Percentiles rank a stretch among this genome's conserved stretches.
These are phyloP conservation scores for Gynandropsis gynandra DNA, from an alignment of 345 rosid species.

Conservation along the genomic window DNA sequence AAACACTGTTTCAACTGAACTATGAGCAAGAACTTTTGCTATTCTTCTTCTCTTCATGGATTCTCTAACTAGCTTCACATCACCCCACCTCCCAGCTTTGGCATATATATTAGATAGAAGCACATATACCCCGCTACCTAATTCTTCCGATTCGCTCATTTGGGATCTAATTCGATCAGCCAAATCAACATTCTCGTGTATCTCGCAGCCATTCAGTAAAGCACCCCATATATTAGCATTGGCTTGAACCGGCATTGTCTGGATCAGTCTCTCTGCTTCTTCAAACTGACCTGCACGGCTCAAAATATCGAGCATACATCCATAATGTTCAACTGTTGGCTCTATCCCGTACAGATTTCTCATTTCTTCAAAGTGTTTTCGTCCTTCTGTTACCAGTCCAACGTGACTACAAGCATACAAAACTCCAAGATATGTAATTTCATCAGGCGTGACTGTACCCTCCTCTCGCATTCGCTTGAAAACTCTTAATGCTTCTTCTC, in stretches of 20 bases:
- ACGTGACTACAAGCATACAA: conserved; percentile 47
- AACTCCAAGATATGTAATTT: conserved; percentile 33
- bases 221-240: conserved; percentile 47
- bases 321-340: conserved; percentile 39
- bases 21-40: conserved; percentile 34
- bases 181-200: conserved; percentile 36
- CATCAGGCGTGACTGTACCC: conserved; percentile 35
- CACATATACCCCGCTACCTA: conserved; percentile 36
- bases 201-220: conserved; percentile 47
- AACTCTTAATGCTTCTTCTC: conserved; percentile 36
- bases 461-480: conserved; percentile 39
- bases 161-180: conserved; percentile 34
- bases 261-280: conserved; percentile 39
- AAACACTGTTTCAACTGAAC: conserved; percentile 32
- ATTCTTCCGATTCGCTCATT: conserved; percentile 31
- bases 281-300: conserved; percentile 44
- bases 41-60: conserved; percentile 34
- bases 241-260: conserved; percentile 33
- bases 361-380: conserved; percentile 35
- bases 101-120: conserved; percentile 48
- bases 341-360: conserved; percentile 27
- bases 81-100: conserved; percentile 42
- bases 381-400: conserved; percentile 44
- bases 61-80: conserved; percentile 36
- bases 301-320: conserved; percentile 48